phyloP scores from a whole-genome alignment of 208 protist genomes.

The Kentomonas sorsogonicus region DNA sequence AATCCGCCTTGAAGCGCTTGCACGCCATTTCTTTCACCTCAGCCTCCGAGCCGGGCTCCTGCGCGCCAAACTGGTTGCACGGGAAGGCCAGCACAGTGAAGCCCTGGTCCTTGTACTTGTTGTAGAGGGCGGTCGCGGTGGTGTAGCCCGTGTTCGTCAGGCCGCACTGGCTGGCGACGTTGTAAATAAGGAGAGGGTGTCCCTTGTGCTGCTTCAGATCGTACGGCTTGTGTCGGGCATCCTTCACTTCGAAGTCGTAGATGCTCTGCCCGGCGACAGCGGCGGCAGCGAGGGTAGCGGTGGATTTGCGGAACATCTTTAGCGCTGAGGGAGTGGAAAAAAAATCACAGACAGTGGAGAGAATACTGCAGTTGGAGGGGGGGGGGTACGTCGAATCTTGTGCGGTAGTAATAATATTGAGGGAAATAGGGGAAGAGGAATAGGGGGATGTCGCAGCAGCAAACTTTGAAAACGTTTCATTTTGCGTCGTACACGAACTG shows the following conservation, averaged over 20 bases:
- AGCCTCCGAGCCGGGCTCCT: conserved; percentile 79
- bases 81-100: conserved; percentile 91
- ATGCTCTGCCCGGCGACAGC: no score
- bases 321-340: no score
- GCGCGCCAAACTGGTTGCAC: conserved; percentile 86
- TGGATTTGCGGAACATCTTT: no score
- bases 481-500: no score
- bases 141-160: conserved; percentile 84
- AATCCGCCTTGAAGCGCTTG: conserved; percentile 53
- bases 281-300: background rate
- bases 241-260: conserved; percentile 77
- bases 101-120: conserved; percentile 79
- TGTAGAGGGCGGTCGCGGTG: conserved; percentile 72
- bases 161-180: conserved; percentile 91
- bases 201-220: conserved; percentile 83
- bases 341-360: background rate
- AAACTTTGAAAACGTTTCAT: no score
- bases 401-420: no score
- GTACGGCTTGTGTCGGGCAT: conserved; percentile 68
- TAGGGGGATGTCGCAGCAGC: background rate
- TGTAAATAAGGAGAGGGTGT: conserved; percentile 89
- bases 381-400: background rate
- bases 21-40: conserved; percentile 74
- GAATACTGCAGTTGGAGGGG: background rate
- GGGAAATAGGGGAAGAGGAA: no score